phyloP scores from a whole-genome alignment of 257 asterid genomes.

The Capsicum pubescens region DNA sequence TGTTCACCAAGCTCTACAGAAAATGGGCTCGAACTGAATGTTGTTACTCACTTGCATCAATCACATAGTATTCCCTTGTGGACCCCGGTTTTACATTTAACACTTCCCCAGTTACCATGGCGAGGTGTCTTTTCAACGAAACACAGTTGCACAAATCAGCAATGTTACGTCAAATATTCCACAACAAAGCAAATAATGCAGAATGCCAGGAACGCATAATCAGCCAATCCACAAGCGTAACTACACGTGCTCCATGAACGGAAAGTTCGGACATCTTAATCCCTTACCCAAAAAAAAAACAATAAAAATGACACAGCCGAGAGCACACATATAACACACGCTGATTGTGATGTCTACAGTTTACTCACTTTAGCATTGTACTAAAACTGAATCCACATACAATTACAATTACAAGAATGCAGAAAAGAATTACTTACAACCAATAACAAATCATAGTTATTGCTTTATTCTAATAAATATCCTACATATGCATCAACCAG shows the following conservation, averaged over 20 bases:
- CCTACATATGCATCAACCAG: slow-evolving; percentile 2
- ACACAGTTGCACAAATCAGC: not conserved
- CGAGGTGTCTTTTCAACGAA: not conserved
- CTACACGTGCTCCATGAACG: not conserved
- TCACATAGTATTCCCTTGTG: not conserved
- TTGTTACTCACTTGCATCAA: not conserved
- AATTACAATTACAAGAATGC: slow-evolving; percentile 20
- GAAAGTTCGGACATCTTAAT: not conserved
- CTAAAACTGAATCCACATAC: not conserved
- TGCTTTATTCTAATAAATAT: not conserved
- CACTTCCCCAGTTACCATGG: not conserved
- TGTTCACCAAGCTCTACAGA: not conserved
- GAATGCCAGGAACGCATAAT: not conserved
- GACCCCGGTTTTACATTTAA: not conserved
- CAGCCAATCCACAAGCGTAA: not conserved
- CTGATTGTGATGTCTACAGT: slow-evolving; percentile 14
- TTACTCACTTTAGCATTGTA: not conserved
- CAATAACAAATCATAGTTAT: slow-evolving; percentile 3
- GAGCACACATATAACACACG: not conserved
- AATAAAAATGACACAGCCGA: not conserved
- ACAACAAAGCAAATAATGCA: not conserved
- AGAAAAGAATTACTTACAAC: slow-evolving; percentile 17
- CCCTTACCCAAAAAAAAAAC: not conserved
- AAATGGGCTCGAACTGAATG: not conserved
- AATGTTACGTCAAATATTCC: not conserved